phyloP scores from a whole-genome alignment of 352 stramenopile genomes.

The Pythium aristosporum region DNA sequence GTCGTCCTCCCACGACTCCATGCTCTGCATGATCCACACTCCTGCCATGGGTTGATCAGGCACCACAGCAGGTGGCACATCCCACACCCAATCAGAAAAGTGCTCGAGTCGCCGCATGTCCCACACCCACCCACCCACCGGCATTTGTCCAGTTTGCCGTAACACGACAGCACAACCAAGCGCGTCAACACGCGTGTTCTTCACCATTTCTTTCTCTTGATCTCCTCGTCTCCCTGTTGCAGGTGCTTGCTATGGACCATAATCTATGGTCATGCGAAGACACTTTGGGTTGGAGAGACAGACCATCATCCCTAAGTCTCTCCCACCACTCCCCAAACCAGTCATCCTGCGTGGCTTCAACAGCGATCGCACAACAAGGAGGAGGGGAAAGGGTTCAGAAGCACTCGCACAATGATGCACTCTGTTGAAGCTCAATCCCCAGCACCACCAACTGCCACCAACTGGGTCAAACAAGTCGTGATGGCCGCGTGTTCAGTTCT shows the following conservation, averaged over 20 bases:
- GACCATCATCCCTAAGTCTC: too few relatives aligned
- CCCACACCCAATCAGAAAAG: too few relatives aligned
- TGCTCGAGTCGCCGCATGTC: too few relatives aligned
- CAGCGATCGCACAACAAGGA: neutral
- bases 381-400: neutral
- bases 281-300: too few relatives aligned
- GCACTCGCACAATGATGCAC: neutral
- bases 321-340: neutral
- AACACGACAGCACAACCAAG: neutral
- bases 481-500: too few relatives aligned
- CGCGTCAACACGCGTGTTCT: conserved; percentile 10
- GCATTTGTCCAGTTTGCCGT: neutral
- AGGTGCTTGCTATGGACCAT: neutral
- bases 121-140: neutral
- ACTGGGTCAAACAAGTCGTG: neutral
- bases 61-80: too few relatives aligned
- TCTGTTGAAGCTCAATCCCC: neutral
- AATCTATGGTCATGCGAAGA: too few relatives aligned
- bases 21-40: too few relatives aligned
- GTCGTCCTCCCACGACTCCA: too few relatives aligned
- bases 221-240: conserved; percentile 1
- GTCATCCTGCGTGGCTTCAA: neutral
- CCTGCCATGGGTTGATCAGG: too few relatives aligned
- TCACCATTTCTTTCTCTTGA: conserved; percentile 5
- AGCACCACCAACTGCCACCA: neutral